phyloP scores from a whole-genome alignment of 2,329 filamentous ascomycete species.

The Hymenoscyphus occultus region DNA sequence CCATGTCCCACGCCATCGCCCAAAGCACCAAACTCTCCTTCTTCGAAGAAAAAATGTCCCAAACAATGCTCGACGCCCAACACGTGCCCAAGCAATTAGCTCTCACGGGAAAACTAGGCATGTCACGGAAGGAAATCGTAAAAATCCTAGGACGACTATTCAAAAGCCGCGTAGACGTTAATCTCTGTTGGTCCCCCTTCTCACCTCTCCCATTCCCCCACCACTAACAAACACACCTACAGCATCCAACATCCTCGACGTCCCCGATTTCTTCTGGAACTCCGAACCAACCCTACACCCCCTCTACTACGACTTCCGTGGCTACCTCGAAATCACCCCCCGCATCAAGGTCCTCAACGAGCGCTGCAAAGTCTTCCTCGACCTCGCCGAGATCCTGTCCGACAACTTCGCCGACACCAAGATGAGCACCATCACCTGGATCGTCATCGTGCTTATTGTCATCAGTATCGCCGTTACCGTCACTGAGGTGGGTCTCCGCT shows the following conservation, averaged over 20 bases:
- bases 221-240: constrained; percentile 22
- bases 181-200: constrained; percentile 70
- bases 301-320: constrained; percentile 88
- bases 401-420: constrained; percentile 91
- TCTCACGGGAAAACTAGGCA: constrained; percentile 83
- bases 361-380: constrained; percentile 91
- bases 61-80: constrained; percentile 90
- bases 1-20: constrained; percentile 94
- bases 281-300: constrained; percentile 92
- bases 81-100: constrained; percentile 87
- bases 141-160: constrained; percentile 88
- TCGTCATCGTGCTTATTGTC: constrained; percentile 90
- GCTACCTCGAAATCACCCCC: constrained; percentile 96
- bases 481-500: constrained; percentile 82
- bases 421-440: constrained; percentile 97
- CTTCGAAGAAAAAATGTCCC: constrained; percentile 93
- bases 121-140: constrained; percentile 89
- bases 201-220: not conserved
- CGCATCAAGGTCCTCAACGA: constrained; percentile 97
- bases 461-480: constrained; percentile 89
- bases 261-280: constrained; percentile 98
- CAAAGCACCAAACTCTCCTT: constrained; percentile 96
- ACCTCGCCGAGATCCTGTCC: constrained; percentile 90
- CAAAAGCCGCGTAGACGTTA: constrained; percentile 93
- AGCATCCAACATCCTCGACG: constrained; percentile 95